Evolutionary conservation across 208 protist genomes (phyloP), one percentile per base, ranked within the genome.

Genomic region (Acanthamoeba sp.): DNA sequence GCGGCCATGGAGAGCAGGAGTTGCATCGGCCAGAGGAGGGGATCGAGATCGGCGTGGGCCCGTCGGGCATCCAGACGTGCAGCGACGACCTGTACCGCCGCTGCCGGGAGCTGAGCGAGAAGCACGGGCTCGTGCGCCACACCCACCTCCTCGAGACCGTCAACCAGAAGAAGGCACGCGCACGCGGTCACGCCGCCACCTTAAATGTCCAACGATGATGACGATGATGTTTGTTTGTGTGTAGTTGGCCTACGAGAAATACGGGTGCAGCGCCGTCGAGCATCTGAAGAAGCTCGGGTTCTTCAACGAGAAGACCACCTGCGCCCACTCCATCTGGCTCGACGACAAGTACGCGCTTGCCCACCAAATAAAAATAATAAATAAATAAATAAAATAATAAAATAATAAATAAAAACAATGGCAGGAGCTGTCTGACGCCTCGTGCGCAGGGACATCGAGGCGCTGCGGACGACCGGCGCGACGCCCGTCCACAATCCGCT

Each of bases 171-270:
- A 80, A 80, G 71, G 71, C 48, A 7, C 59, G 59, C 14, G 0
- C 55, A 4, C 55, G 18, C 55, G 6, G 9, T 20, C 27, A 20
- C 55, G 55, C 0, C 2, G 45, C 10, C 45, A 9, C 10, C 18
- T 9, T 20, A 50, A 0, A 50, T 16, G 4, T n/a, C 1, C 18
- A 69, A 36, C 9, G 29, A 69, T 4, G 29, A 69, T 3, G 29
- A 27, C 22, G 22, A 27, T 69, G 62, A 4, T 34, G 16, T 16
- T 66, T 32, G n/a, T 24, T 66, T 22, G 59, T 5, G 73, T 45
- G 48, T 27, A 88, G 80, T 38, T 88, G 48, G 80, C 80, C 9
- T 40, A 62, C n/a, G 80, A 88, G 48, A 88, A 88, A 45, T 88
- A 88, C 48, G 80, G 80, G 0, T 62, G 48, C 27, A 88, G 45